Base-by-base conservation (phyloP, 768 basidiomycete genomes). In the Harrya chromipes region DNA sequence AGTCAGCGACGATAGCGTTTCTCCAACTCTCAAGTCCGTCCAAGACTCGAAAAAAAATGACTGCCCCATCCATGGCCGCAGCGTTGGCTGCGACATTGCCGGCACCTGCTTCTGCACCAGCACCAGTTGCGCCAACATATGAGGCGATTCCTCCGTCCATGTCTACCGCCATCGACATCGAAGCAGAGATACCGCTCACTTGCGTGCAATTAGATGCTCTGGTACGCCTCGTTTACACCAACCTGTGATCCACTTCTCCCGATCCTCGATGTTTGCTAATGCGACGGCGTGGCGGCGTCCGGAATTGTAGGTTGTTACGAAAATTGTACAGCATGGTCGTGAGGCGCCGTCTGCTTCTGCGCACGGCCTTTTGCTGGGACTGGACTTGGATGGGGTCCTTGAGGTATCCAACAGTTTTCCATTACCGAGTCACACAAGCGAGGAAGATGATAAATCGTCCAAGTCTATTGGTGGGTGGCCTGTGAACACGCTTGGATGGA, bases 361-460 rank as follows among this genome's bases (percentile, higher is more conserved):
- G 23, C 83, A 90, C 64, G 94, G 94, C 50, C 76, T 94, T 49
- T 72, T 97, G 43, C 77, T 97, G 47, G 94, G 94, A 37, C 80
- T 97, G 48, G 94, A 97, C 72, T 74, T 97, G 31, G 92, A 95
- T 68, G 93, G 94, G 4, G 79, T 80, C 40, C 80, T 95, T 45
- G 93, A 97, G 73, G 81, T 97, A 53, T 90, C 90, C 53, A 94
- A 94, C 72, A 88, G 87, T 36, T 94, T 95, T 68, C 81, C 91
- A 21, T 71, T 94, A 65, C 89, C 88, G 43, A 78, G 84, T 56
- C 82, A 85, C 64, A 70, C 72, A 43, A 78, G 74, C 40, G 89
- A 90, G 45, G 90, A 92, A 16, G 89, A 90, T 35, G 89, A 90
- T 52, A 90, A 89, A 63, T 81, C 84, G n/a, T 67, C 79, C 14